Evolutionary conservation across 306 rosid species (phyloP).

Genomic region (Acmispon strigosus): DNA sequence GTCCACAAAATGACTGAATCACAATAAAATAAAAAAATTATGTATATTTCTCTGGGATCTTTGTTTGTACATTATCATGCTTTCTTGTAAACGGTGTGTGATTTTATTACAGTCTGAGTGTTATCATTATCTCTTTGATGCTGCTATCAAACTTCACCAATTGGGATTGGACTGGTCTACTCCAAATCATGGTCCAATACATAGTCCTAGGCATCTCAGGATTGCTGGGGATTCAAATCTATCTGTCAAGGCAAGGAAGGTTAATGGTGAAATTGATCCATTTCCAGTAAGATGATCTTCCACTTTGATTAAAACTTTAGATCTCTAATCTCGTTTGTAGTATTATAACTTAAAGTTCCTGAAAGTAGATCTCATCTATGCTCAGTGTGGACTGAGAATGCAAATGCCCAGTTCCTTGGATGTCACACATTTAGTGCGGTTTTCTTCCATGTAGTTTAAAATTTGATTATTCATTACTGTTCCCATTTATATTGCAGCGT

Average conservation of each 20-base stretch:
- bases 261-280: conserved; percentile 26
- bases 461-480: neutral
- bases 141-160: conserved; percentile 73
- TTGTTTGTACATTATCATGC: neutral
- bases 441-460: neutral
- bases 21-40: neutral
- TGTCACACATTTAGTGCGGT: neutral
- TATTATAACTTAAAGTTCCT: neutral
- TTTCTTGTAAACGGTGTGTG: conserved; percentile 16
- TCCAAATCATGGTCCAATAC: conserved; percentile 54
- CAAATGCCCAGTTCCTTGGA: neutral
- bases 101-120: conserved; percentile 57
- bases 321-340: neutral
- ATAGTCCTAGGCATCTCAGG: conserved; percentile 26
- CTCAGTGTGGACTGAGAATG: neutral
- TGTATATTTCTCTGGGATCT: neutral
- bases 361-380: neutral
- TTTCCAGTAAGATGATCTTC: conserved; percentile 33
- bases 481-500: conserved; percentile 37
- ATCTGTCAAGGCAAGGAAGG: conserved; percentile 42
- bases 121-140: conserved; percentile 79
- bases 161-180: conserved; percentile 72
- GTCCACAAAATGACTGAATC: neutral
- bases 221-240: conserved; percentile 28
- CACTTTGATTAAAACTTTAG: neutral